Conservation (phyloP, 179 eudicot species). For the Carnegiea gigantea region DNA sequence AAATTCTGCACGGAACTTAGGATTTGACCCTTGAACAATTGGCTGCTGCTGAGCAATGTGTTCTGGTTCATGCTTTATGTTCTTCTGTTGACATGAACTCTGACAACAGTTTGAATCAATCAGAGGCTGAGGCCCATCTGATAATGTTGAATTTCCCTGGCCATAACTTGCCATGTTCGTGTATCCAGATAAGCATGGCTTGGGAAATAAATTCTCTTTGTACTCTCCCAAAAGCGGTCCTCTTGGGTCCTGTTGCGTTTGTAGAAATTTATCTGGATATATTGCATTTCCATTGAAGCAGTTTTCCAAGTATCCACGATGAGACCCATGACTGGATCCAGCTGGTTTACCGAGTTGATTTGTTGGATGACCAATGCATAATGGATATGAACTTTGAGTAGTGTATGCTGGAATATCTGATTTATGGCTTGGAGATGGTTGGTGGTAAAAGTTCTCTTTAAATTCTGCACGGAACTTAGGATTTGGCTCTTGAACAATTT, state of each 20-base stretch:
- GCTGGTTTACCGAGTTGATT: background rate
- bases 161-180: background rate
- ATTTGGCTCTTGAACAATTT: conserved; percentile 6
- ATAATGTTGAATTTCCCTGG: background rate
- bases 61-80: conserved; percentile 15
- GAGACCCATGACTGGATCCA: background rate
- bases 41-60: conserved; percentile 11
- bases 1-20: background rate
- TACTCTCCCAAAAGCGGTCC: conserved; percentile 5
- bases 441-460: conserved; percentile 19
- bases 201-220: conserved; percentile 5
- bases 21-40: conserved; percentile 2
- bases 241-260: background rate
- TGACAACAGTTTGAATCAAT: too few species aligned
- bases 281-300: background rate
- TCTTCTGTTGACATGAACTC: too few species aligned
- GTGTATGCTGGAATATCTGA: conserved; percentile 16
- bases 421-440: conserved; percentile 16
- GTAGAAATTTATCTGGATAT: conserved; percentile 6
- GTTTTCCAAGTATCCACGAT: background rate
- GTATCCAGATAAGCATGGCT: background rate
- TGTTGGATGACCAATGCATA: conserved; percentile 1
- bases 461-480: background rate
- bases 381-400: conserved; percentile 5
- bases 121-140: background rate